Evolutionary conservation across 2,329 filamentous ascomycete genomes (phyloP).

Genomic region (Phyllosticta citribraziliensis): DNA sequence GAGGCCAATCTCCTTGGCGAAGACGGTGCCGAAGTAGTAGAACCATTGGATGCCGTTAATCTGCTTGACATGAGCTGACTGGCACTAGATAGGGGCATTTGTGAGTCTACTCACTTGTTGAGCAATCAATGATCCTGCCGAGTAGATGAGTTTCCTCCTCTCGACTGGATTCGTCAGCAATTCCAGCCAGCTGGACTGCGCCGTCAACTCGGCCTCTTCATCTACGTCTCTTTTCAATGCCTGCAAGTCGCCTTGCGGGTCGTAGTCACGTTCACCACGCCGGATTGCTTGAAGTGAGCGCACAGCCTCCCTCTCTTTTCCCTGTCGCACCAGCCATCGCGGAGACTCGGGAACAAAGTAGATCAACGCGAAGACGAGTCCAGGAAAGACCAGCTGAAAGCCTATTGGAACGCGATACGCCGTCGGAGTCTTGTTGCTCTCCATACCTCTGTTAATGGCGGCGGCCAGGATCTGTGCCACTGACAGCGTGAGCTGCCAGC

Average conservation of each 20-base stretch:
- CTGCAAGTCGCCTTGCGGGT: slow-evolving; percentile 19
- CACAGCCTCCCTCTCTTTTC: slow-evolving; percentile 13
- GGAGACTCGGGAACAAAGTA: slow-evolving; percentile 16
- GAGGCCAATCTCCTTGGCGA: slow-evolving; percentile 34
- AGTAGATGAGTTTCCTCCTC: slow-evolving; percentile 38
- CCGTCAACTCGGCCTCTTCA: slow-evolving; percentile 17
- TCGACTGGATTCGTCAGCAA: slow-evolving; percentile 37
- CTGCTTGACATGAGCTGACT: slow-evolving; percentile 18
- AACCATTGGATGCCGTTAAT: slow-evolving; percentile 42
- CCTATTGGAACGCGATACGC: slow-evolving; percentile 15
- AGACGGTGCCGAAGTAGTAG: slow-evolving; percentile 36
- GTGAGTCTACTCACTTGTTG: slow-evolving; percentile 18
- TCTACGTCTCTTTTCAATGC: slow-evolving; percentile 16
- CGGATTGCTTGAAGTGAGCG: slow-evolving; percentile 27
- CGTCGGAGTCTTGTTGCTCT: slow-evolving; percentile 18
- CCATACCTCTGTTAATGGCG: slow-evolving; percentile 23
- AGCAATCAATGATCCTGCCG: slow-evolving; percentile 35
- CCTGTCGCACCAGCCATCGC: slow-evolving; percentile 14
- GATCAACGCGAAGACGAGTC: slow-evolving; percentile 15
- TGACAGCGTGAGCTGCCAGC: slow-evolving; percentile 31
- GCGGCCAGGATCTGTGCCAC: slow-evolving; percentile 29
- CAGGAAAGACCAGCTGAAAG: slow-evolving; percentile 17
- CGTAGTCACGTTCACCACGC: slow-evolving; percentile 21
- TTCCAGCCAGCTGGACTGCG: slow-evolving; percentile 29
- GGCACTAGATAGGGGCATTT: background rate